These are phyloP conservation scores for Echites panduratus DNA, from an alignment of 257 asterid species.

Conservation along the genomic window DNA sequence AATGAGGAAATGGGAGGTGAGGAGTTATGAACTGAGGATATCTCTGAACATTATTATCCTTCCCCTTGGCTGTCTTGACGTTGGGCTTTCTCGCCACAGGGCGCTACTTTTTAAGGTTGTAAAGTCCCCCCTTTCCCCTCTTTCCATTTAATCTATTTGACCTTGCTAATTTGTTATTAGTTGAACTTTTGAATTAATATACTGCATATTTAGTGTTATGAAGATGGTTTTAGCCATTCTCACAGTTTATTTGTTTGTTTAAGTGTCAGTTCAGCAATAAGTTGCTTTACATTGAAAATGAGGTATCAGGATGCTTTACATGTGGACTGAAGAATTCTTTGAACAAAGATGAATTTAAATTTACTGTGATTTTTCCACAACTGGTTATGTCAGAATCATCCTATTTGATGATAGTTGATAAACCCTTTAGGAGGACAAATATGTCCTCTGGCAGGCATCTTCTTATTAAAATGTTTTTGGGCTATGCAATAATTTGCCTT, in stretches of 20 bases:
- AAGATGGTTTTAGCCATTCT: not conserved
- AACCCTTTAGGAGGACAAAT: not conserved
- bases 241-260: not conserved
- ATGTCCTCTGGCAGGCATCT: not conserved
- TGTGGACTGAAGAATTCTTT: not conserved
- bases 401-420: not conserved
- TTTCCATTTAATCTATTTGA: conserved; percentile 12
- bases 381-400: not conserved
- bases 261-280: not conserved
- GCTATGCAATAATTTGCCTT: conserved; percentile 18
- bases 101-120: conserved; percentile 95
- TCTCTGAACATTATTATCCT: conserved; percentile 49
- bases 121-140: conserved; percentile 22
- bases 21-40: conserved; percentile 59
- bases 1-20: conserved; percentile 68
- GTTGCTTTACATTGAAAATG: not conserved
- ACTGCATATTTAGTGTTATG: not conserved
- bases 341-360: not conserved
- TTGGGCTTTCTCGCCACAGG: conserved; percentile 97
- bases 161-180: not conserved
- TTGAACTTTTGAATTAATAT: not conserved
- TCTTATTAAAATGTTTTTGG: not conserved
- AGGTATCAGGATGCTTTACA: not conserved
- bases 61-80: conserved; percentile 87
- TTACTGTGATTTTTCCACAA: not conserved